Evolutionary conservation across 306 rosid genomes (phyloP).

Genomic region (Lupinus albus): DNA sequence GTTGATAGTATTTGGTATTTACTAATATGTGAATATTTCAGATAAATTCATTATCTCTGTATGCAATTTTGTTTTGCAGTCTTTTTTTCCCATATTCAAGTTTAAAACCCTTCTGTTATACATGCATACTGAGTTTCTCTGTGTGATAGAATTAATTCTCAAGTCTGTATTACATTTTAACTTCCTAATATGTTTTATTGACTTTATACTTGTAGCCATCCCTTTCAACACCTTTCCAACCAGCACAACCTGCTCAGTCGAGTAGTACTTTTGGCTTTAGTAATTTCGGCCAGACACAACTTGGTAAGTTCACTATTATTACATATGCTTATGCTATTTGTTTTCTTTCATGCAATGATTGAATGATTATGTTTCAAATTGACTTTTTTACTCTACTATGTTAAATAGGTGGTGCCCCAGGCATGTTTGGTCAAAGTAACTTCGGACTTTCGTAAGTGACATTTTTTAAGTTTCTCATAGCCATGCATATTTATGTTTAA

Average conservation of each 20-base stretch:
- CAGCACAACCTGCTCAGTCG: conserved; percentile 57
- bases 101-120: conserved; percentile 13
- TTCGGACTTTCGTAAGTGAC: conserved; percentile 69
- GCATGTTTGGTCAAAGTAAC: conserved; percentile 68
- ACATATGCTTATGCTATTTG: neutral
- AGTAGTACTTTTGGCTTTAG: conserved; percentile 52
- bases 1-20: conserved; percentile 1
- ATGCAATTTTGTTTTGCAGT: neutral
- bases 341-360: conserved; percentile 15
- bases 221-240: conserved; percentile 62
- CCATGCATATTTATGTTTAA: conserved; percentile 6
- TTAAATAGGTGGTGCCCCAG: conserved; percentile 59
- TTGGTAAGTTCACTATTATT: conserved; percentile 54
- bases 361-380: conserved; percentile 32
- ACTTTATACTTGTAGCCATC: conserved; percentile 53
- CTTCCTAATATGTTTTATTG: conserved; percentile 9
- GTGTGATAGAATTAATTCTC: neutral
- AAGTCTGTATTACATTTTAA: conserved; percentile 29
- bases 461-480: conserved; percentile 24
- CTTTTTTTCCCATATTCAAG: conserved; percentile 11
- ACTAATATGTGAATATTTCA: neutral
- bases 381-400: conserved; percentile 38
- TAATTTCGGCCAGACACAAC: conserved; percentile 66
- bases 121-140: conserved; percentile 10
- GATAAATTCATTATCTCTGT: conserved; percentile 20